Conservation (phyloP, 2,329 filamentous ascomycete species). For the Neurospora sp. region DNA sequence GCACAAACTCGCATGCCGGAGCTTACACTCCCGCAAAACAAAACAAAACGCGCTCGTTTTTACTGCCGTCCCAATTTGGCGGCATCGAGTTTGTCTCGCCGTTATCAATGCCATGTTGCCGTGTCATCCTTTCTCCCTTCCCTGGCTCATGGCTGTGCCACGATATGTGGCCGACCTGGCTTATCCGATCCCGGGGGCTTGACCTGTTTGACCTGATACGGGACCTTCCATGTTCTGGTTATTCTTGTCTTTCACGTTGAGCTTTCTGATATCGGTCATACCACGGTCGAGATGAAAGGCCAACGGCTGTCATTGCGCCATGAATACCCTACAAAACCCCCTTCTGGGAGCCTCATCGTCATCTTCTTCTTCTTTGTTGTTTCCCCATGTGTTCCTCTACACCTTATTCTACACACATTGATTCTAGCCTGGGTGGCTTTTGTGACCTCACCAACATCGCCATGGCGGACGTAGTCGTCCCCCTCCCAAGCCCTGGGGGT, state of each 20-base stretch:
- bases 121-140: conserved; percentile 14
- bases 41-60: conserved; percentile 1
- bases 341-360: neutral
- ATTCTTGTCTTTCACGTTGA: conserved; percentile 5
- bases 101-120: conserved; percentile 10
- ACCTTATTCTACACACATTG: neutral
- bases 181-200: conserved; percentile 12
- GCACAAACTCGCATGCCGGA: conserved; percentile 11
- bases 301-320: conserved; percentile 1
- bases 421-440: neutral
- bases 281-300: conserved; percentile 7
- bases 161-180: conserved; percentile 9
- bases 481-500: conserved; percentile 7
- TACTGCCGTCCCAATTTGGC: conserved; percentile 8
- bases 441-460: conserved; percentile 1
- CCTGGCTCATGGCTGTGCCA: conserved; percentile 10
- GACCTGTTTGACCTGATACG: conserved; percentile 14
- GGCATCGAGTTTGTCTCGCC: neutral
- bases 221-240: conserved; percentile 6
- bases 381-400: neutral
- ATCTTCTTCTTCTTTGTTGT: neutral
- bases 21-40: conserved; percentile 11
- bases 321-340: conserved; percentile 4
- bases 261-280: conserved; percentile 9
- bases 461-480: conserved; percentile 15